These are phyloP conservation scores for Schizopora paradoxa DNA, from an alignment of 1,284 basidiomycete genomes.

Conservation along the genomic window DNA sequence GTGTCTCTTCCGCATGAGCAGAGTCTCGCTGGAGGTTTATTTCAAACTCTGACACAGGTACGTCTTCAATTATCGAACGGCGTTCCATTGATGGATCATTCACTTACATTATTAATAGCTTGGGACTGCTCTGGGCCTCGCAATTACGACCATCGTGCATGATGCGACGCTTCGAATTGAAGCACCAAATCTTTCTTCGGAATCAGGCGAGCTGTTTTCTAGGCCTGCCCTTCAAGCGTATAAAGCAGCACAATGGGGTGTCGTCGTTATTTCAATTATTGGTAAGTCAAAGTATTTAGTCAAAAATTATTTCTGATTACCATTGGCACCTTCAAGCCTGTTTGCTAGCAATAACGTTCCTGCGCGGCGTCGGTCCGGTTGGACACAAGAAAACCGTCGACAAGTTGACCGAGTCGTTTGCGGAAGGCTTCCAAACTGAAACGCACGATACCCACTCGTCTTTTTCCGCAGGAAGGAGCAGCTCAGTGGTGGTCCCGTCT, in stretches of 20 bases:
- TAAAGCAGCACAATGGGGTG: constrained; percentile 58
- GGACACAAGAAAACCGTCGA: constrained; percentile 31
- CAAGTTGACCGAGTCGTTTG: too few relatives aligned
- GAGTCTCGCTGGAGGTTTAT: constrained; percentile 69
- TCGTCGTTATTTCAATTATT: constrained; percentile 51
- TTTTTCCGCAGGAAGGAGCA: too few relatives aligned
- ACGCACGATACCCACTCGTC: too few relatives aligned
- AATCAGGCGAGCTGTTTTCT: constrained; percentile 25
- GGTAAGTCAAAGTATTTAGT: constrained; percentile 32
- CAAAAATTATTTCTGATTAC: not conserved
- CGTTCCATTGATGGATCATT: not conserved
- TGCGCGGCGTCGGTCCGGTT: constrained; percentile 55
- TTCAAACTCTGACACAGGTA: constrained; percentile 71
- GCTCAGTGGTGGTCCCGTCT: too few relatives aligned
- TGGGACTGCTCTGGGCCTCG: constrained; percentile 69
- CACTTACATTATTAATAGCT: constrained; percentile 35
- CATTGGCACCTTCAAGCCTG: constrained; percentile 37
- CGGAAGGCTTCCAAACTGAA: too few relatives aligned
- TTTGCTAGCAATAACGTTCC: constrained; percentile 44
- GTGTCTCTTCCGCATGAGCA: constrained; percentile 69
- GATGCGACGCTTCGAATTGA: constrained; percentile 38
- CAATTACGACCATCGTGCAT: constrained; percentile 69
- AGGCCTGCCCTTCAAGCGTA: constrained; percentile 47
- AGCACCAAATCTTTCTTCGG: constrained; percentile 28
- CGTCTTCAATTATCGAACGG: constrained; percentile 13